phyloP scores from a whole-genome alignment of 306 rosid genomes.

The Ochetophila trinervis region DNA sequence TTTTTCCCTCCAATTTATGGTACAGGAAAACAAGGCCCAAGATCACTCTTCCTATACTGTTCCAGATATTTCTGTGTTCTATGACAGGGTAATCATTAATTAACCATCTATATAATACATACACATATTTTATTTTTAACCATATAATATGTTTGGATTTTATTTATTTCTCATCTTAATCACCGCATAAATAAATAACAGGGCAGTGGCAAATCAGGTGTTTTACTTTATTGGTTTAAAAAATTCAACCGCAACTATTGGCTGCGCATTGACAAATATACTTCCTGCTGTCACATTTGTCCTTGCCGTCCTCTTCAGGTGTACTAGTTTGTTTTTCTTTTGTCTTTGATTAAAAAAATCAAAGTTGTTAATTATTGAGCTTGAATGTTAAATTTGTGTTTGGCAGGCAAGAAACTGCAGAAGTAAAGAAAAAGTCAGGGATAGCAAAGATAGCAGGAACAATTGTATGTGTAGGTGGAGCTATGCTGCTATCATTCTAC shows the following conservation, averaged over 20 bases:
- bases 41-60: slow-evolving; percentile 55
- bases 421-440: slow-evolving; percentile 44
- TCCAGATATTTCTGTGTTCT: slow-evolving; percentile 60
- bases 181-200: slow-evolving; percentile 27
- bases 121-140: not conserved
- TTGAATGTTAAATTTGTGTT: not conserved
- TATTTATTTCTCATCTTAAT: not conserved
- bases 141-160: too few species aligned
- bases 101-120: not conserved
- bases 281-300: slow-evolving; percentile 90
- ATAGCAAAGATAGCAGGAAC: slow-evolving; percentile 64
- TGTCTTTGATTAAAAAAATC: too few species aligned
- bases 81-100: slow-evolving; percentile 59
- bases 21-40: slow-evolving; percentile 54
- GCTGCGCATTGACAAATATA: slow-evolving; percentile 60
- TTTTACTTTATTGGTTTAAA: slow-evolving; percentile 63
- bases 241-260: slow-evolving; percentile 54
- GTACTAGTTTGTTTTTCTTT: not conserved
- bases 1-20: not conserved
- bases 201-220: slow-evolving; percentile 71
- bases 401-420: slow-evolving; percentile 65
- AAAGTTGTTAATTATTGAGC: too few species aligned
- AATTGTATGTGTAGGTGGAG: slow-evolving; percentile 66
- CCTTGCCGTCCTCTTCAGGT: slow-evolving; percentile 75
- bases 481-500: slow-evolving; percentile 69